Evolutionary conservation across 495 filamentous ascomycete species (phyloP).

Genomic region (Trichoderma gamsii): DNA sequence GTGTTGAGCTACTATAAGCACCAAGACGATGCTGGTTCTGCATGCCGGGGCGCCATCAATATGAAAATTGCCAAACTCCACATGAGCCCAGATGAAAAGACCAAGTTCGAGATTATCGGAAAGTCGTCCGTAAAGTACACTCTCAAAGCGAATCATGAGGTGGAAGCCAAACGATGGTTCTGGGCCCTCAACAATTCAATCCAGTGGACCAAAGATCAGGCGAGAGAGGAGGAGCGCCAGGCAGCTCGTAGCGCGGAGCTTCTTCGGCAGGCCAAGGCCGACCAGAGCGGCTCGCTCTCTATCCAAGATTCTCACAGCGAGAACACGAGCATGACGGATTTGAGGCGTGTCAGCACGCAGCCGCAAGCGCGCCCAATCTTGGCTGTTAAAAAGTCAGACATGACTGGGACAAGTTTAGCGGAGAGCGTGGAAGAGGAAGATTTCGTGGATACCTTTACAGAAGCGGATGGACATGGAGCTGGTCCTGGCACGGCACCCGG

Average conservation of each 20-base stretch:
- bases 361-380: conserved; percentile 31
- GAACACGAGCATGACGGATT: conserved; percentile 40
- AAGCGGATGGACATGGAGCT: conserved; percentile 1
- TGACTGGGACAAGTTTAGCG: conserved; percentile 32
- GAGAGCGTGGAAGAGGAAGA: conserved; percentile 39
- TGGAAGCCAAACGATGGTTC: conserved; percentile 90
- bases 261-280: conserved; percentile 59
- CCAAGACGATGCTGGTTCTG: conserved; percentile 88
- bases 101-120: conserved; percentile 91
- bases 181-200: conserved; percentile 99
- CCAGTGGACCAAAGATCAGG: conserved; percentile 96
- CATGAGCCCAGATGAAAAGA: conserved; percentile 96
- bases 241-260: conserved; percentile 67
- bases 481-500: conserved; percentile 23
- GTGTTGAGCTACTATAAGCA: conserved; percentile 99
- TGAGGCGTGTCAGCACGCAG: conserved; percentile 40
- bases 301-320: conserved; percentile 46
- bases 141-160: conserved; percentile 91
- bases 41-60: conserved; percentile 95
- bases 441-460: conserved; percentile 14
- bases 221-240: conserved; percentile 75
- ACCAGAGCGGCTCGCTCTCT: conserved; percentile 27
- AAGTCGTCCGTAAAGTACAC: conserved; percentile 99
- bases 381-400: conserved; percentile 24
- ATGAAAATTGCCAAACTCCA: conserved; percentile 92